Evolutionary conservation across 192 early-diverging fungal genomes (phyloP).

Genomic region (Jimgerdemannia lactiflua): DNA sequence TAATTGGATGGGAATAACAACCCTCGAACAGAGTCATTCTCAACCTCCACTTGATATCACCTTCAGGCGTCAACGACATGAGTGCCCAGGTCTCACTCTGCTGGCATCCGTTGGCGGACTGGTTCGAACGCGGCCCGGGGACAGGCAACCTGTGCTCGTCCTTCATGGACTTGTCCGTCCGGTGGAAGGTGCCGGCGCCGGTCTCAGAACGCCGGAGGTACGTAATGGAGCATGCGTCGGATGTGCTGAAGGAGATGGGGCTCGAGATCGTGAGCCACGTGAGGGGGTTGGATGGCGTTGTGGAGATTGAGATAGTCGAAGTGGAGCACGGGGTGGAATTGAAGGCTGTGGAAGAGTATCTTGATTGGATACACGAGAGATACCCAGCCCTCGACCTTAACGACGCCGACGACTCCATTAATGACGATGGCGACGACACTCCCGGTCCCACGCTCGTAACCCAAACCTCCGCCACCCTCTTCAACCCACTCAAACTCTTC

Average conservation of each 20-base stretch:
- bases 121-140: conserved; percentile 34
- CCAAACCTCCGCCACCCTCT: background rate
- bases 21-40: too few relatives aligned
- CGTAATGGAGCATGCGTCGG: too few relatives aligned
- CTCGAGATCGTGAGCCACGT: conserved; percentile 11
- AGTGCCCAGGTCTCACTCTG: conserved; percentile 51
- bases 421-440: too few relatives aligned
- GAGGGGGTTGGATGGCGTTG: conserved; percentile 9
- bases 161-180: too few relatives aligned
- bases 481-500: background rate
- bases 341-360: too few relatives aligned
- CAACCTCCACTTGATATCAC: too few relatives aligned
- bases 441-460: conserved; percentile 10
- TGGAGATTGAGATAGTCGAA: conserved; percentile 11
- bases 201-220: too few relatives aligned
- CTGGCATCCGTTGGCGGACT: conserved; percentile 43
- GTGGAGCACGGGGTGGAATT: background rate
- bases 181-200: too few relatives aligned
- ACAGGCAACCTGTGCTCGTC: conserved; percentile 9
- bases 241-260: conserved; percentile 1
- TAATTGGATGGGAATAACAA: too few relatives aligned
- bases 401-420: too few relatives aligned
- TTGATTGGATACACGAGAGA: too few relatives aligned
- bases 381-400: too few relatives aligned
- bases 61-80: conserved; percentile 59